phyloP scores from a whole-genome alignment of 2,329 filamentous ascomycete genomes.

The Coniella vitis region DNA sequence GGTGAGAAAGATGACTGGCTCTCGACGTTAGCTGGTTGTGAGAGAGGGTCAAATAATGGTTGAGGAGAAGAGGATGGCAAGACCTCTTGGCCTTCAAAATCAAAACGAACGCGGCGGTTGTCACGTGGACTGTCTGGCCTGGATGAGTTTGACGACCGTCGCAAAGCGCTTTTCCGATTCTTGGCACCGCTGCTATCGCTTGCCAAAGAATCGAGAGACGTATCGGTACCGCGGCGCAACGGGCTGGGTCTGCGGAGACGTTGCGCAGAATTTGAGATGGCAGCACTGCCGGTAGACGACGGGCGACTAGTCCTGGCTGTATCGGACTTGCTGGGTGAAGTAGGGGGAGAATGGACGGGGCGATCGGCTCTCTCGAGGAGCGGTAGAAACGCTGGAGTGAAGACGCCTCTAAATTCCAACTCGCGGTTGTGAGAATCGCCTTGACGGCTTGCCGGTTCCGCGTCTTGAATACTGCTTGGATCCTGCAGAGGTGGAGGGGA shows the following conservation, averaged over 20 bases:
- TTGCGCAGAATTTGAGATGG: constrained; percentile 1
- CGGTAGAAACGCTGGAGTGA: constrained; percentile 56
- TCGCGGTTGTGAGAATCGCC: constrained; percentile 47
- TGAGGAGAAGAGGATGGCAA: constrained; percentile 52
- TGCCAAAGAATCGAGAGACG: constrained; percentile 45
- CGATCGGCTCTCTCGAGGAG: constrained; percentile 44
- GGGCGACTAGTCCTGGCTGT: constrained; percentile 3
- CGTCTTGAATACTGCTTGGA: constrained; percentile 29
- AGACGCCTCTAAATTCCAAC: constrained; percentile 54
- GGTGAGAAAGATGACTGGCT: constrained; percentile 11
- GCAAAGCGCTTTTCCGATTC: constrained; percentile 47
- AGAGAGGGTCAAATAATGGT: constrained; percentile 21
- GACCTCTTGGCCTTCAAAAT: constrained; percentile 54
- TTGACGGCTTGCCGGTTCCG: constrained; percentile 22
- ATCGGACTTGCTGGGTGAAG: constrained; percentile 16
- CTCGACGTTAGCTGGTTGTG: constrained; percentile 14
- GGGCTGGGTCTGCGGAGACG: constrained; percentile 21
- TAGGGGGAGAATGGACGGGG: constrained; percentile 18
- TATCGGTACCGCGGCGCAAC: constrained; percentile 37
- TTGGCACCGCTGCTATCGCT: constrained; percentile 37
- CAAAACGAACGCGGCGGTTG: constrained; percentile 57
- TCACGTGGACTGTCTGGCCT: constrained; percentile 23
- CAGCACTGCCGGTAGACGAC: not conserved
- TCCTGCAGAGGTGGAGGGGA: constrained; percentile 34
- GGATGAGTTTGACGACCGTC: constrained; percentile 48